Percentiles rank a stretch among this genome's conserved stretches.
These are phyloP conservation scores for Carex scoparia DNA, from an alignment of 176 grass and related monocot genomes.

Conservation along the genomic window DNA sequence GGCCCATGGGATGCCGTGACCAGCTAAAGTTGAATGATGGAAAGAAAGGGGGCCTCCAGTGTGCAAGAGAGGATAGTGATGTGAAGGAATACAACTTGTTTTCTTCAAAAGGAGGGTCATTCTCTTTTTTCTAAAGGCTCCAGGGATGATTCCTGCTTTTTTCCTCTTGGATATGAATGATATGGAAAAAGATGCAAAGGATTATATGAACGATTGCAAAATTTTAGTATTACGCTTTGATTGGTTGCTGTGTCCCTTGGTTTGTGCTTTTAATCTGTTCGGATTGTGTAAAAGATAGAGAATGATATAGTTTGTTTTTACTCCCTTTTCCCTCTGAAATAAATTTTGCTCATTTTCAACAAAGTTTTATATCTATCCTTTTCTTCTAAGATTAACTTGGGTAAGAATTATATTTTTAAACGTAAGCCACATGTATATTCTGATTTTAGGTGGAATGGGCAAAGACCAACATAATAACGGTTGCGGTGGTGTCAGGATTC, in stretches of 20 bases:
- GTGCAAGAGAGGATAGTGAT: constrained; percentile 56
- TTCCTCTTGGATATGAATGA: neutral
- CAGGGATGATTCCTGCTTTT: neutral
- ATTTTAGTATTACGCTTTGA: constrained; percentile 24
- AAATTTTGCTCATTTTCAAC: constrained; percentile 23
- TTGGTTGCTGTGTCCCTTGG: constrained; percentile 38
- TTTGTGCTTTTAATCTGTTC: neutral
- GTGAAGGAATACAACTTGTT: constrained; percentile 84
- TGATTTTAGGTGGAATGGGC: no score
- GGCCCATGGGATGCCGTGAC: constrained; percentile 48
- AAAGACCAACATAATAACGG: no score
- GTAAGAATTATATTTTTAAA: no score
- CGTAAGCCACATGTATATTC: no score
- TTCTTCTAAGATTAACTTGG: no score
- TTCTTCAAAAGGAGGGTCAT: constrained; percentile 42
- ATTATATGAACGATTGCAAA: constrained; percentile 23
- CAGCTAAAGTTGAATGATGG: constrained; percentile 44
- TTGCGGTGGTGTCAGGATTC: no score
- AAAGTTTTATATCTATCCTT: neutral
- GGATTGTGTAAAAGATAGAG: constrained; percentile 56
- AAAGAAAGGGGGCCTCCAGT: constrained; percentile 34
- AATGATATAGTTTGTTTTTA: constrained; percentile 45
- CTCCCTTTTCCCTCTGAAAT: neutral
- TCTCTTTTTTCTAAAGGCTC: constrained; percentile 49
- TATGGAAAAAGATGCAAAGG: constrained; percentile 6